Evolutionary conservation across 805 yeast genomes (phyloP).

Genomic region (Cyberlindnera lachancei): DNA sequence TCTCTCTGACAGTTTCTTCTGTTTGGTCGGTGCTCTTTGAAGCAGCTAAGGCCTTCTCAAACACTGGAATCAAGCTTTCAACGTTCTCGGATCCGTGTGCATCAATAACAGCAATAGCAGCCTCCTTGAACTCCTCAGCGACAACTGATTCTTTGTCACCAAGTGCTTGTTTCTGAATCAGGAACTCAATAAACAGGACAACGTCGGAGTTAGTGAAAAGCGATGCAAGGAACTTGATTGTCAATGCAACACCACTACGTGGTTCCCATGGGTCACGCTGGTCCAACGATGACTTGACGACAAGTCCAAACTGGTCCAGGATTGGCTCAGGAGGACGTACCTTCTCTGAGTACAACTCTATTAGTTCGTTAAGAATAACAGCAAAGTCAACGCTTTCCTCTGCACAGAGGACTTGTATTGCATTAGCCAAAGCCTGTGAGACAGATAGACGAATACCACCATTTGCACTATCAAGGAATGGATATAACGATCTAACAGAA

Average conservation of each 20-base stretch:
- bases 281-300: constrained; percentile 49
- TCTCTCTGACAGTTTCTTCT: constrained; percentile 64
- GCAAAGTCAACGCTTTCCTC: constrained; percentile 22
- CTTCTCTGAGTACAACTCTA: constrained; percentile 50
- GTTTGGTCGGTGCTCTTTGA: constrained; percentile 40
- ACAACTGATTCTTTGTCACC: constrained; percentile 71
- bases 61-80: constrained; percentile 73
- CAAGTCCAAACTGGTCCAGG: constrained; percentile 74
- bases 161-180: constrained; percentile 55
- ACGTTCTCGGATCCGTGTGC: constrained; percentile 57
- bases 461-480: constrained; percentile 45
- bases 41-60: constrained; percentile 53
- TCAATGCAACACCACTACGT: constrained; percentile 72
- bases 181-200: constrained; percentile 55
- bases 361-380: constrained; percentile 34
- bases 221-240: constrained; percentile 49
- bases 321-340: constrained; percentile 71
- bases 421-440: constrained; percentile 63
- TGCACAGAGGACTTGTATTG: constrained; percentile 32
- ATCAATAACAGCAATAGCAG: constrained; percentile 72
- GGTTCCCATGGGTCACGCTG: constrained; percentile 78
- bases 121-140: constrained; percentile 77
- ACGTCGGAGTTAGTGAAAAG: constrained; percentile 29
- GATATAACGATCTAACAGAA: constrained; percentile 40
- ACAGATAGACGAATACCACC: constrained; percentile 66